Base-by-base conservation (phyloP, 2,329 filamentous ascomycete genomes). In the Penicillium sp. region DNA sequence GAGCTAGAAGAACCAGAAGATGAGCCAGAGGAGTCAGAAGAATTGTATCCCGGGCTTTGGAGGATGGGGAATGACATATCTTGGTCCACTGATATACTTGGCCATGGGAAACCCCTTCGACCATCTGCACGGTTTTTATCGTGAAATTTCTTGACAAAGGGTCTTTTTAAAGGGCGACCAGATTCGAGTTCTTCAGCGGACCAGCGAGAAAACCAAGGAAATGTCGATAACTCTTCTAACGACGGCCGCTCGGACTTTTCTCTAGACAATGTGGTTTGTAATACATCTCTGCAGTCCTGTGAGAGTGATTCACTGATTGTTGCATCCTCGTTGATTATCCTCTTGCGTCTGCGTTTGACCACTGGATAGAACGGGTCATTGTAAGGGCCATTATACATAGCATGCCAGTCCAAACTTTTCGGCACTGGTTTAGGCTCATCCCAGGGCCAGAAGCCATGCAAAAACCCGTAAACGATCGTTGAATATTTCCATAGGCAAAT, bases 371-470 rank as follows among this genome's bases (percentile, higher is more conserved):
- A 17, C 6, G 25, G 47, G 17, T 50, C 40, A 15, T 50, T 8
- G 13, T 46, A 49, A 4, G 21, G 15, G 25, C 42, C 50, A n/a
- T 19, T 9, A 4, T 41, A 43, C 31, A 46, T 33, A 41, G 27
- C 27, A 19, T 56, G 40, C 41, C 56, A 45, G 27, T 58, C 48
- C 15, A 60, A 31, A 2, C 52, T 29, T 8, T 42, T 52, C 4
- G 64, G 57, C 10, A 55, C 35, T 35, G 42, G 56, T 21, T 60
- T 19, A 25, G 58, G 61, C 15, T 62, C 56, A 43, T 73, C 71
- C 72, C 72, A 74, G 9, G 72, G 69, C 35, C 65, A 66, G 57
- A 66, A 71, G 8, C 71, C 72, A 42, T 74, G 72, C 6, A 74
- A 57, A 29, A 74, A 61, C 3, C 69, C 66, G 56, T 69, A 73